These are phyloP conservation scores for Phylloporus arenicola DNA, from an alignment of 768 basidiomycete species.

Conservation along the genomic window DNA sequence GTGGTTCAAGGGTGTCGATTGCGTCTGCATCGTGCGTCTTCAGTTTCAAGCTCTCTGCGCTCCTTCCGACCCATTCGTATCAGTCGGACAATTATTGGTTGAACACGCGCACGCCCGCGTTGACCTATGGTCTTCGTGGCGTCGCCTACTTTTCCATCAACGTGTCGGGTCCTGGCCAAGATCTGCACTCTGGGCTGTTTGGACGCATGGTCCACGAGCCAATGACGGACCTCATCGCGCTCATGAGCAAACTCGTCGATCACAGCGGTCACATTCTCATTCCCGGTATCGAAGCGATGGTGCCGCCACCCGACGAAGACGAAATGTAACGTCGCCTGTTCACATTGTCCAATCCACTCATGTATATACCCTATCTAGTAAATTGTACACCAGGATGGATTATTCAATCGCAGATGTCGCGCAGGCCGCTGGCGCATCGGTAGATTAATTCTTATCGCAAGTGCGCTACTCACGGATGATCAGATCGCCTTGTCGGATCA, in stretches of 20 bases:
- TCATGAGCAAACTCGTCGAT: constrained; percentile 84
- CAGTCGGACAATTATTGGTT: constrained; percentile 95
- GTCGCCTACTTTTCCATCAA: constrained; percentile 81
- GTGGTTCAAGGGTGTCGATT: constrained; percentile 86
- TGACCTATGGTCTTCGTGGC: constrained; percentile 88
- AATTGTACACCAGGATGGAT: constrained; percentile 69
- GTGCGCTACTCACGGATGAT: neutral
- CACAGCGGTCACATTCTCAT: constrained; percentile 77
- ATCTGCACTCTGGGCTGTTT: constrained; percentile 88
- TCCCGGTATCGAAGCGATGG: constrained; percentile 84
- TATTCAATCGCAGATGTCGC: constrained; percentile 71
- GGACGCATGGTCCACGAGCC: constrained; percentile 82
- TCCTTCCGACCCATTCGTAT: neutral
- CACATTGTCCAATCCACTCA: neutral
- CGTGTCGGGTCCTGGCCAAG: constrained; percentile 76
- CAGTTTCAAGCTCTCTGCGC: neutral
- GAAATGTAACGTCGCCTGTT: constrained; percentile 49
- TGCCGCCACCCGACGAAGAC: constrained; percentile 62
- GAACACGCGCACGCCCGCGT: constrained; percentile 69
- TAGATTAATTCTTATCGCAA: neutral
- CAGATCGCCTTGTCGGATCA: constrained; percentile 66
- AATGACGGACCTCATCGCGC: constrained; percentile 84
- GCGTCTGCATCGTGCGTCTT: constrained; percentile 79
- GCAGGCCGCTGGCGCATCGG: constrained; percentile 61
- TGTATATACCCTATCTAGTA: constrained; percentile 32